Conservation (phyloP, 306 rosid genomes). For the Vigna unguiculata region DNA sequence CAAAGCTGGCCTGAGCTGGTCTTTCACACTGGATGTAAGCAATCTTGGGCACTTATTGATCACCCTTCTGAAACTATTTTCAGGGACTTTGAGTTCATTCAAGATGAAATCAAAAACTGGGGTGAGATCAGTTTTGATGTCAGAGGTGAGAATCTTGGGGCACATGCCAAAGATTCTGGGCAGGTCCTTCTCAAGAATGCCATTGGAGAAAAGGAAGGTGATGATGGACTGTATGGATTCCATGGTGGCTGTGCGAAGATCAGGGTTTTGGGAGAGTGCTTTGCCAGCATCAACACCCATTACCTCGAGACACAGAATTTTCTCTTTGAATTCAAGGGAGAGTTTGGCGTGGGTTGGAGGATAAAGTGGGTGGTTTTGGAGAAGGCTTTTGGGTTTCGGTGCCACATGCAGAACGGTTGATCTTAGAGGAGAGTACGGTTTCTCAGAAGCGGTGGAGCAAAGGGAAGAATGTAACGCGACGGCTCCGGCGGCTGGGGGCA, state of each 20-base stretch:
- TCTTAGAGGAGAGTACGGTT: slow-evolving; percentile 53
- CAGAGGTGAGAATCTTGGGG: slow-evolving; percentile 78
- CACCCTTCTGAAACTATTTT: slow-evolving; percentile 62
- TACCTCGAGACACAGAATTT: slow-evolving; percentile 88
- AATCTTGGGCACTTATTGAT: slow-evolving; percentile 84
- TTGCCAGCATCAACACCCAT: slow-evolving; percentile 90
- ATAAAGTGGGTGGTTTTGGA: slow-evolving; percentile 79
- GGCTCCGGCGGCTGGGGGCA: slow-evolving; percentile 53
- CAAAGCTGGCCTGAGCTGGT: slow-evolving; percentile 84
- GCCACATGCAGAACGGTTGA: slow-evolving; percentile 47
- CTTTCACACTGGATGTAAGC: slow-evolving; percentile 73
- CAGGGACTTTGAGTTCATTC: slow-evolving; percentile 71
- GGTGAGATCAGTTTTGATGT: slow-evolving; percentile 66
- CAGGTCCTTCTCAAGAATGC: slow-evolving; percentile 69
- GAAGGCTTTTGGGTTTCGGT: slow-evolving; percentile 65
- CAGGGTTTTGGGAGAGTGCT: slow-evolving; percentile 80
- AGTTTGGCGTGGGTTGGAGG: slow-evolving; percentile 61
- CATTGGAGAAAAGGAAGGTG: slow-evolving; percentile 79
- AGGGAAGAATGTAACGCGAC: slow-evolving; percentile 62
- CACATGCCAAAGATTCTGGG: slow-evolving; percentile 90
- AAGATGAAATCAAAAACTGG: slow-evolving; percentile 79
- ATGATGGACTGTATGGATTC: slow-evolving; percentile 70
- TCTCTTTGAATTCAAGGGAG: slow-evolving; percentile 82
- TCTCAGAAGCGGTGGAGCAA: slow-evolving; percentile 56
- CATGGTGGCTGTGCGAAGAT: slow-evolving; percentile 62